Base-by-base conservation (phyloP, 1,284 basidiomycete genomes). In the Cystobasidium slooffiae region DNA sequence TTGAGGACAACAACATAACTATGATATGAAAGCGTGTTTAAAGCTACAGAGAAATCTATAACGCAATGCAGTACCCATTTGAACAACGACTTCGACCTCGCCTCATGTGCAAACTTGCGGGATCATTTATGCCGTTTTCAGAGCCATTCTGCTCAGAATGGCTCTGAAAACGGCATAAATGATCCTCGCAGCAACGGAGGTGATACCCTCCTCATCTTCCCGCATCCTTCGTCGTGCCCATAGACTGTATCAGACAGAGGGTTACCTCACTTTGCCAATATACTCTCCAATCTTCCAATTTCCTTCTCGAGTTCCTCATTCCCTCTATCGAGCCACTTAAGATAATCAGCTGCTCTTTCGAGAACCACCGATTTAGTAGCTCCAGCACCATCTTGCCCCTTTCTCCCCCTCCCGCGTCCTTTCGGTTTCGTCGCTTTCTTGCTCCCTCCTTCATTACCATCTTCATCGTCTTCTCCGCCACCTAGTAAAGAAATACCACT, bases 401-500 rank as follows among this genome's bases (percentile, higher is more conserved):
- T 77, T 53, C 79, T 73, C 0, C 79, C 79, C 14, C 79, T 53
- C 0, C 79, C 79, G 31, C 79, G 49, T 10, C 75, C 76, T 63
- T 75, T 77, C 10, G 43, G 47, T 22, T 62, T 66, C 2, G 56
- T 43, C 41, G 62, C 68, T 59, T 76, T 77, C 68, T 65, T 68
- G 18, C 68, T 61, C 16, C 55, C 53, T 9, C 22, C 63, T 51
- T 22, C 68, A 43, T 24, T 64, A 16, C 37, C 44, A 44, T n/a
- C 70, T 39, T 7, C 49, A 39, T 4, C 22, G 58, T 75, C 67
- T 18, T 62, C 68, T 55, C 31, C 61, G 14, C 39, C 49, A 65
- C n/a, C 51, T 41, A 67, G 41, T 14, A 80, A 61, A 3, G 74
- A 67, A 53, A 80, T 77, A 9, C 77, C 76, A n/a, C 93, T 84